These are phyloP conservation scores for Boletus vinaceobasis DNA, from an alignment of 768 basidiomycete genomes.

Conservation along the genomic window DNA sequence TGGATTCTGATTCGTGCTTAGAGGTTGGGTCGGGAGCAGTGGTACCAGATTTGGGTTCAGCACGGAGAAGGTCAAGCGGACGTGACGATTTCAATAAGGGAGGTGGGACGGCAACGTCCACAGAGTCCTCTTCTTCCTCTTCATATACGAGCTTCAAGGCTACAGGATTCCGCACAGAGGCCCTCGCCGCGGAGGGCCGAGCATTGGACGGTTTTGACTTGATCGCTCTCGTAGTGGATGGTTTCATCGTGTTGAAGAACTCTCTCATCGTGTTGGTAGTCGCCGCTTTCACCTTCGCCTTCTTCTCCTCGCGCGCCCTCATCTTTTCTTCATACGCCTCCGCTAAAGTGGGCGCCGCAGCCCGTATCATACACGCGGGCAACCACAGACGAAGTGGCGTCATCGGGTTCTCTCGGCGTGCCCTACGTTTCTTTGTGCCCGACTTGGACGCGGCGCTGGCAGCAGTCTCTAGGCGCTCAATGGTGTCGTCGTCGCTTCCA, in stretches of 20 bases:
- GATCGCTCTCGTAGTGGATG: background rate
- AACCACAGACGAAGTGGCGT: constrained; percentile 72
- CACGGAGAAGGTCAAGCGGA: constrained; percentile 28
- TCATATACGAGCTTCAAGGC: constrained; percentile 1
- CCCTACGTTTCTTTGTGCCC: constrained; percentile 21
- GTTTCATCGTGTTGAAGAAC: constrained; percentile 8
- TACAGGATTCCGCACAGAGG: background rate
- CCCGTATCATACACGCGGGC: constrained; percentile 71
- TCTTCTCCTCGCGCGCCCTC: constrained; percentile 45
- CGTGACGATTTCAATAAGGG: constrained; percentile 17
- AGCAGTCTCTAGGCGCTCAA: constrained; percentile 26
- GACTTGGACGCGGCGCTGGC: constrained; percentile 19
- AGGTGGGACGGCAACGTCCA: background rate
- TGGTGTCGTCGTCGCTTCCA: constrained; percentile 39
- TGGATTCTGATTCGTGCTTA: background rate
- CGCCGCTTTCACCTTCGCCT: constrained; percentile 19
- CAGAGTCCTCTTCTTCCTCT: constrained; percentile 9
- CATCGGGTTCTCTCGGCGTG: constrained; percentile 38
- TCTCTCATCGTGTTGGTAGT: constrained; percentile 10
- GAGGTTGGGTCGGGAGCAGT: background rate
- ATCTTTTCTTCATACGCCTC: constrained; percentile 58
- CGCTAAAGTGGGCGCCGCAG: constrained; percentile 65
- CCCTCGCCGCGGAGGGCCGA: background rate
- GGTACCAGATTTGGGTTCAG: background rate
- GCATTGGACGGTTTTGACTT: constrained; percentile 4